A percentile compares a stretch with the other conserved stretches of the same genome.
phyloP scores from a whole-genome alignment of 208 protist species.

The Trypanosoma cruzi region DNA sequence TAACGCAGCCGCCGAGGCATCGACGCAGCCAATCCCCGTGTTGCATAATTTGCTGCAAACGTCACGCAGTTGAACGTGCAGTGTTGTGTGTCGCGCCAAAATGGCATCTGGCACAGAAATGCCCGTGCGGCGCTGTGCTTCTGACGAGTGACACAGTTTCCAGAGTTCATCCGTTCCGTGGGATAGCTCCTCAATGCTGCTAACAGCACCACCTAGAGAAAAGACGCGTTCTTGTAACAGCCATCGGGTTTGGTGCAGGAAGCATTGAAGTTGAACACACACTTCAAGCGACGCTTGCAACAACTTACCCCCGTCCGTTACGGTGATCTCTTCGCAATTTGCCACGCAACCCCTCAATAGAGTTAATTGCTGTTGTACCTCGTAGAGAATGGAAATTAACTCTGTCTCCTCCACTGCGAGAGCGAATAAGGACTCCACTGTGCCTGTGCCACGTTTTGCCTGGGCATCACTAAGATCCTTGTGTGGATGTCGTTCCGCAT shows the following conservation, averaged over 20 bases:
- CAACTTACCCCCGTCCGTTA: conserved; percentile 24
- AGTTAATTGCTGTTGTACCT: conserved; percentile 40
- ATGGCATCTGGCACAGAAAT: conserved; percentile 33
- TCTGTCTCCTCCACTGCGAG: conserved; percentile 38
- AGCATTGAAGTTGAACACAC: conserved; percentile 52
- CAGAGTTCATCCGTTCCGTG: conserved; percentile 53
- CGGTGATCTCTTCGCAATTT: conserved; percentile 19
- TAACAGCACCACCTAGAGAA: conserved; percentile 19
- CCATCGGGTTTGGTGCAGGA: conserved; percentile 55
- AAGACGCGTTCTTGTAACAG: conserved; percentile 56
- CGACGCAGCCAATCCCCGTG: conserved; percentile 30
- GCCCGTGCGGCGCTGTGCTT: conserved; percentile 33
- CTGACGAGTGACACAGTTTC: conserved; percentile 47
- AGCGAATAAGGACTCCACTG: conserved; percentile 74
- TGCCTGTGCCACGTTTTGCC: conserved; percentile 69
- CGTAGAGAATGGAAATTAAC: conserved; percentile 35
- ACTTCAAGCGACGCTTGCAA: conserved; percentile 51
- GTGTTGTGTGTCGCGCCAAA: conserved; percentile 20
- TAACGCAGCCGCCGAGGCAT: conserved; percentile 13
- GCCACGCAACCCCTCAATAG: conserved; percentile 40
- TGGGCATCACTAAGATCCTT: conserved; percentile 88
- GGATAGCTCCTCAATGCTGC: conserved; percentile 45
- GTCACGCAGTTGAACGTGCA: conserved; percentile 27
- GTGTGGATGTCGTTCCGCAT: conserved; percentile 77
- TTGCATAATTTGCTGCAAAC: conserved; percentile 33